Base-by-base conservation (phyloP, 257 asterid species). In the Solanum virginianum region DNA sequence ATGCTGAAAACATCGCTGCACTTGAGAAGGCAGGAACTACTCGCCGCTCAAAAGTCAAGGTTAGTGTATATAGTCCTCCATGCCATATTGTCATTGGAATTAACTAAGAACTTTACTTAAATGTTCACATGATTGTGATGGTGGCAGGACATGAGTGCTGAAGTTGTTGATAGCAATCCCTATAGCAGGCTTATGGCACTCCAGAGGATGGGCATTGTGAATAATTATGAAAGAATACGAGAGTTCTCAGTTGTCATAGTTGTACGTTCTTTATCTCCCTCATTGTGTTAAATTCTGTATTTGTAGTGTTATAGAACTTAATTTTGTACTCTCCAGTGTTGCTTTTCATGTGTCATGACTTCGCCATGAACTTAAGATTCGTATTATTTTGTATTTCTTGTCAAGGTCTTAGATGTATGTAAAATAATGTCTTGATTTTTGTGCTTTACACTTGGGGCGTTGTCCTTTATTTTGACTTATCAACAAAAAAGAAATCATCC, bases 111-210 rank as follows among this genome's bases (percentile, higher is more conserved):
- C 47, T 51, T 77, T 15, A 15, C 57, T 47, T 57, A 81, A 75
- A 84, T 29, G 15, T 22, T 60, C 72, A 18, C 24, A 16, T 39
- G 68, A 32, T 71, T 71, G 65, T 83, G 59, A 83, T 88, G 82
- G 51, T 86, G 84, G 82, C 90, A 95, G 99, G 94, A 93, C 85
- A 93, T 95, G 97, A 94, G 97, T 53, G 93, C 99, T 49, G 98
- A 94, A 92, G 98, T 95, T 90, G 97, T 95, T 80, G 98, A 94
- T 83, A 96, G 97, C 95, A 96, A 96, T 84, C 99, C 98, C 54
- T 96, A 95, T 88, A 96, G 99, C 83, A 91, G 99, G 89, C 98
- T 96, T 83, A 96, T 96, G 99, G 98, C 98, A n/a, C 98, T 96
- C 85, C 97, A 96, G 71, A 93, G 99, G 93, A 95, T 96, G 99